Conservation (phyloP, 179 eudicot species). For the Amaranthus tricolor region DNA sequence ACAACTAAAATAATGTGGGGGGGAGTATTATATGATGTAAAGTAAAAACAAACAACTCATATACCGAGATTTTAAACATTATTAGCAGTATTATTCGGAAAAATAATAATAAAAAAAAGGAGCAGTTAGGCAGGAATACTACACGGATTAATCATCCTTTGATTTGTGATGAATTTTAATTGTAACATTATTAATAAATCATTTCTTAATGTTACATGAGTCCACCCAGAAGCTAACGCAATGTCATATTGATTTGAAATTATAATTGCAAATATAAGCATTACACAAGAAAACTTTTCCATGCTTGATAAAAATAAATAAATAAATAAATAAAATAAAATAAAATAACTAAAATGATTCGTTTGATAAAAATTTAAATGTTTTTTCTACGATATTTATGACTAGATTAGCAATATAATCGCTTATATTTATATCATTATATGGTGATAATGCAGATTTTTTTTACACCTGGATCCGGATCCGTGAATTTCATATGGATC, state of each 20-base stretch:
- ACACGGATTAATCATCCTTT: too few relatives aligned
- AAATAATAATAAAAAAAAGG: too few relatives aligned
- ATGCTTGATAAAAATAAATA: too few relatives aligned
- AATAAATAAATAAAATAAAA: not conserved
- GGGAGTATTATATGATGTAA: too few relatives aligned
- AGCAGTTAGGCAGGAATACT: too few relatives aligned
- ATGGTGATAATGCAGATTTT: not conserved
- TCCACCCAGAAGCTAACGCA: not conserved
- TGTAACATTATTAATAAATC: not conserved
- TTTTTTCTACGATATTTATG: not conserved
- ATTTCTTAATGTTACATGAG: constrained; percentile 1
- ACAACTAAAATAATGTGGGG: too few relatives aligned
- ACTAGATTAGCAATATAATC: not conserved
- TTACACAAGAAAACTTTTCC: not conserved
- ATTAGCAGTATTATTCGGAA: too few relatives aligned
- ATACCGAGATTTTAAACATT: too few relatives aligned
- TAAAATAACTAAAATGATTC: not conserved
- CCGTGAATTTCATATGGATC: too few relatives aligned
- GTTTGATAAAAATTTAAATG: not conserved
- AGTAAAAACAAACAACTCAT: too few relatives aligned
- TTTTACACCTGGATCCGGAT: too few relatives aligned
- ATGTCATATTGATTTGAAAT: not conserved
- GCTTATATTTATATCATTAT: constrained; percentile 5
- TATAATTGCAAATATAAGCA: constrained; percentile 2
- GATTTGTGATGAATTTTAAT: not conserved